Percentiles rank a stretch among this genome's conserved stretches.
Conservation (phyloP, 2,329 filamentous ascomycete species). For the Monosporascus cannonballus region DNA sequence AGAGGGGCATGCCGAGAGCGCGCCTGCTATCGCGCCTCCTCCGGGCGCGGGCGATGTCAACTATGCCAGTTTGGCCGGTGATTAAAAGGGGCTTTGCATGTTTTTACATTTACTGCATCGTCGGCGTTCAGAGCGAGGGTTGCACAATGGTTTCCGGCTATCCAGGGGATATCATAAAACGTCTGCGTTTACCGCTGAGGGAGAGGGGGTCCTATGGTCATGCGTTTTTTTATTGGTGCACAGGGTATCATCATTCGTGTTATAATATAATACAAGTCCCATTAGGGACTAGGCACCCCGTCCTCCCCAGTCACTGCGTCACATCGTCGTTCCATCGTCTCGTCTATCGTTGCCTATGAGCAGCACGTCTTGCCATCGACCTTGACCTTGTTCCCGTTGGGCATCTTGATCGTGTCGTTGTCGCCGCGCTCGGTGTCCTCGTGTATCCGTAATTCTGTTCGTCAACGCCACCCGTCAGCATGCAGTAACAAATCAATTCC, state of each 20-base stretch:
- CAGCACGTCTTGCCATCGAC: constrained; percentile 25
- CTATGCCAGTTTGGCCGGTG: constrained; percentile 80
- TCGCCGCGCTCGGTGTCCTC: constrained; percentile 86
- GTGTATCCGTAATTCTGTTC: constrained; percentile 77
- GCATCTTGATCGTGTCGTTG: constrained; percentile 80
- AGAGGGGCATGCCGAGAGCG: constrained; percentile 26
- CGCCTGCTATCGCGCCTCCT: constrained; percentile 60
- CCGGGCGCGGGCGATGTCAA: constrained; percentile 72
- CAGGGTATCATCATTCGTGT: constrained; percentile 13
- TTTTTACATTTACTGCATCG: constrained; percentile 16
- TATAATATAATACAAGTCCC: constrained; percentile 20
- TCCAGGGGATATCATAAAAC: constrained; percentile 9
- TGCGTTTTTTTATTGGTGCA: constrained; percentile 14
- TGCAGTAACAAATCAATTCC: background rate
- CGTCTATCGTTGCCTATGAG: no score
- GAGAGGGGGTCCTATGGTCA: constrained; percentile 7
- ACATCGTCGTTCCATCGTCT: no score
- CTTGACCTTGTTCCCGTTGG: constrained; percentile 30
- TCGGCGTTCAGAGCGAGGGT: constrained; percentile 25
- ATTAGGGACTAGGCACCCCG: background rate
- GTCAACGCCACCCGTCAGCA: constrained; percentile 1
- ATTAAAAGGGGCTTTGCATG: constrained; percentile 43
- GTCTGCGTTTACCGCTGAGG: constrained; percentile 1
- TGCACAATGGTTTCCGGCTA: constrained; percentile 16
- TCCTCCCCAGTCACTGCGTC: no score